Percentiles rank a stretch among this genome's conserved stretches.
These are phyloP conservation scores for Verticillium zaregamsianum DNA, from an alignment of 2,329 filamentous ascomycete species.

Conservation along the genomic window DNA sequence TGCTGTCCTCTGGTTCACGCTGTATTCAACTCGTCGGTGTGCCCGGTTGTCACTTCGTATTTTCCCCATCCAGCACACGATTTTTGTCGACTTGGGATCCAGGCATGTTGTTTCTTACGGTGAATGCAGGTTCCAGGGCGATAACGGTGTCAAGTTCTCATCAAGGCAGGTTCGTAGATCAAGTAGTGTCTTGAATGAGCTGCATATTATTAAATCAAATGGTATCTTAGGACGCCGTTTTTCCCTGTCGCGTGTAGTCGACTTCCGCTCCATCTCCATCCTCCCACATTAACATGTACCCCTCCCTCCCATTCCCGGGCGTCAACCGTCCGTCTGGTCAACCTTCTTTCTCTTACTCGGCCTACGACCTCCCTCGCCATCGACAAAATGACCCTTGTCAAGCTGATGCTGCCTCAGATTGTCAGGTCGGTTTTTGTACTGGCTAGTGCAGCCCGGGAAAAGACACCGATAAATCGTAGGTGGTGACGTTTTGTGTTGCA, in stretches of 20 bases:
- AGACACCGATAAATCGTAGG: constrained; percentile 49
- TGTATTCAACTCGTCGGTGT: no score
- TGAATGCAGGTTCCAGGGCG: no score
- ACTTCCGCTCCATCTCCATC: not conserved
- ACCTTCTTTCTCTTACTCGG: constrained; percentile 46
- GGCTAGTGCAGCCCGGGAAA: constrained; percentile 49
- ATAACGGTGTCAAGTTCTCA: no score
- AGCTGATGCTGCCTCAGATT: constrained; percentile 54
- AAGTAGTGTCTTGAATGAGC: not conserved
- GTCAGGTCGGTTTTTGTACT: constrained; percentile 52
- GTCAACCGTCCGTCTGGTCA: constrained; percentile 5
- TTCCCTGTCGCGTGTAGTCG: not conserved
- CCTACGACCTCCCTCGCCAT: constrained; percentile 30
- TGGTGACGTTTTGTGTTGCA: constrained; percentile 45
- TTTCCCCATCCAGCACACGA: no score
- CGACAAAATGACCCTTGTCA: constrained; percentile 52
- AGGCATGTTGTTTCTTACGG: no score
- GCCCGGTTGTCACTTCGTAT: no score
- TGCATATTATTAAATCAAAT: not conserved
- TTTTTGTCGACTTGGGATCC: no score
- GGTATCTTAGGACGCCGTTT: constrained; percentile 1
- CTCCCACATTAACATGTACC: no score
- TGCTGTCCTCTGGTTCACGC: no score
- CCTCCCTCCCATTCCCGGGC: not conserved
- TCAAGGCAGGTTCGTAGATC: not conserved